Evolutionary conservation across 306 rosid species (phyloP).

Genomic region (Aeschynomene evenia): DNA sequence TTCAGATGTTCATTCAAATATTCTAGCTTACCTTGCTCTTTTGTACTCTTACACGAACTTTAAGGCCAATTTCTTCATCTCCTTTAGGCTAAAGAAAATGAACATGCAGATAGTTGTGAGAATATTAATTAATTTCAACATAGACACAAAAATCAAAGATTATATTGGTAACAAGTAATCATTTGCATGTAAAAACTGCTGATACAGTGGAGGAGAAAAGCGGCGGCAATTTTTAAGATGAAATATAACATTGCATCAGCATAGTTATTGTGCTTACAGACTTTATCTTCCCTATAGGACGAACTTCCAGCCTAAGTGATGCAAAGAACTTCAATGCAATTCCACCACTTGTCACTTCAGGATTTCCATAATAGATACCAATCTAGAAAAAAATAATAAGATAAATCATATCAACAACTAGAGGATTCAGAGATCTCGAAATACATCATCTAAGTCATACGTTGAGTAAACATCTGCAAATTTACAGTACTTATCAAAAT

Average conservation of each 20-base stretch:
- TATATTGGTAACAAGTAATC: constrained; percentile 11
- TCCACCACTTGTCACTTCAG: constrained; percentile 99
- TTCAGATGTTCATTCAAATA: constrained; percentile 9
- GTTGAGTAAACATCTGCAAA: constrained; percentile 10
- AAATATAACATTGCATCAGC: constrained; percentile 14
- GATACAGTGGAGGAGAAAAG: constrained; percentile 14
- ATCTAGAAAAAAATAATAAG: constrained; percentile 56
- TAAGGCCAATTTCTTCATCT: constrained; percentile 93
- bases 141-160: background rate
- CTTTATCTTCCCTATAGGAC: constrained; percentile 91
- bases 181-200: background rate
- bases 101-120: constrained; percentile 23
- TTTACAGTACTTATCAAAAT: background rate
- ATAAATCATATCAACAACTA: constrained; percentile 22
- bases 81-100: constrained; percentile 71
- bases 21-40: constrained; percentile 83
- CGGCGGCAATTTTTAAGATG: constrained; percentile 4
- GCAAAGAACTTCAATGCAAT: constrained; percentile 98
- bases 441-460: background rate
- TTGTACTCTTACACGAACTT: constrained; percentile 92
- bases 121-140: constrained; percentile 19
- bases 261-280: constrained; percentile 71
- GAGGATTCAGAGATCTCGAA: background rate
- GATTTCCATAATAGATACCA: constrained; percentile 97
- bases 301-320: constrained; percentile 93